A percentile compares a stretch with the other conserved stretches of the same genome.
phyloP scores from a whole-genome alignment of 2,329 filamentous ascomycete genomes.

The Xylariaceae sp. region DNA sequence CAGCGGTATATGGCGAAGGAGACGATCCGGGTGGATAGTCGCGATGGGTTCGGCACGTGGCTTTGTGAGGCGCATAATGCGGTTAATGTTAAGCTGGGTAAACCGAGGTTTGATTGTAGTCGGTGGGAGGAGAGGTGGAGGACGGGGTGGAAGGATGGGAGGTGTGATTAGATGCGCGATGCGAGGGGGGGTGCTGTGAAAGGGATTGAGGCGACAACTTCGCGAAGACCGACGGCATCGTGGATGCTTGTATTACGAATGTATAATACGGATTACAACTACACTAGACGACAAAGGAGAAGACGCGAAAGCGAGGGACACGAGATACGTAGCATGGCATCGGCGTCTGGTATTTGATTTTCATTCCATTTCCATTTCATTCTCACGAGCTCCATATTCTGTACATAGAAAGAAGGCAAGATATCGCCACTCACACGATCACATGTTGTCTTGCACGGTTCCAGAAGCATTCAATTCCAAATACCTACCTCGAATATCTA shows the following conservation, averaged over 20 bases:
- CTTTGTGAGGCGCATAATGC: conserved; percentile 83
- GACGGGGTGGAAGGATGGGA: conserved; percentile 74
- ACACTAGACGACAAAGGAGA: not conserved
- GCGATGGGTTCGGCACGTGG: conserved; percentile 73
- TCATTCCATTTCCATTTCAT: too few relatives aligned
- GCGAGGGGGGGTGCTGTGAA: not conserved
- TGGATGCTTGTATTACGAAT: conserved; percentile 10
- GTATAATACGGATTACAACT: conserved; percentile 11
- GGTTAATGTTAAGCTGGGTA: conserved; percentile 84
- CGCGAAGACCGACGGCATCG: too few relatives aligned
- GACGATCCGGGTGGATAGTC: conserved; percentile 53
- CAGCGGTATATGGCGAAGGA: conserved; percentile 71
- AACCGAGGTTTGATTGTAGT: conserved; percentile 81
- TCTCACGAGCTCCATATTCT: too few relatives aligned
- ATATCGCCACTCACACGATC: too few relatives aligned
- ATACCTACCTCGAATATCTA: too few relatives aligned
- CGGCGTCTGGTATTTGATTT: not conserved
- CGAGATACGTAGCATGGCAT: not conserved
- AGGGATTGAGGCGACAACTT: too few relatives aligned
- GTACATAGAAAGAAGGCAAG: too few relatives aligned
- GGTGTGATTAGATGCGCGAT: conserved; percentile 42
- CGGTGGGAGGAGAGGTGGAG: conserved; percentile 93
- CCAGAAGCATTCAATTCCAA: too few relatives aligned
- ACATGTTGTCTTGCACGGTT: too few relatives aligned
- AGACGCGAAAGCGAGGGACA: conserved; percentile 6